Conservation (phyloP, 1,284 basidiomycete genomes). For the Tilletia walkeri region DNA sequence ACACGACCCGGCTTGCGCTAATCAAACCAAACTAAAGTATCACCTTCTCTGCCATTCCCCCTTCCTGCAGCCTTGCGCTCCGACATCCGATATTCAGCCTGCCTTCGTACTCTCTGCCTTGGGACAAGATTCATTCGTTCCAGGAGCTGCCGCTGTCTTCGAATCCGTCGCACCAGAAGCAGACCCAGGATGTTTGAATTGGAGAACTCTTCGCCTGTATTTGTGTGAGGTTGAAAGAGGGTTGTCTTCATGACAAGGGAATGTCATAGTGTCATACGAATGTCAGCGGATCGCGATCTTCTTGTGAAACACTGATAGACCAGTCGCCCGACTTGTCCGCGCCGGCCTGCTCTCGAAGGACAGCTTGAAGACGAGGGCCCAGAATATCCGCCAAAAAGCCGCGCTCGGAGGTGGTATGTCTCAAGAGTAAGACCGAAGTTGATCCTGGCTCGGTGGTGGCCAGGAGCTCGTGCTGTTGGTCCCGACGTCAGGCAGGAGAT, state of each 20-base stretch:
- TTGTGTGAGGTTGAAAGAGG: not conserved
- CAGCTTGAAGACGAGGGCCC: not conserved
- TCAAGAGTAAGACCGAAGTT: conserved; percentile 46
- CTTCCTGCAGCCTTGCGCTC: no score
- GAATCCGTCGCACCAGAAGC: no score
- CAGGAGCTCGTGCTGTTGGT: conserved; percentile 49
- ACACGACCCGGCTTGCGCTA: no score
- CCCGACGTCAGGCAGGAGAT: not conserved
- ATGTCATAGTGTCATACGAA: not conserved
- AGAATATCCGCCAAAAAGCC: conserved; percentile 1
- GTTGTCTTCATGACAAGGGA: not conserved
- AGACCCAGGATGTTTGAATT: no score
- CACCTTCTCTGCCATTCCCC: no score
- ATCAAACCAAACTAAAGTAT: no score
- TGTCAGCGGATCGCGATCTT: not conserved
- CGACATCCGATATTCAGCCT: no score
- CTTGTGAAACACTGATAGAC: not conserved
- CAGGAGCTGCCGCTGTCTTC: no score
- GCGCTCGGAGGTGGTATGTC: conserved; percentile 53
- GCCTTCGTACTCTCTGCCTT: no score
- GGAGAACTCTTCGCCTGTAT: not conserved
- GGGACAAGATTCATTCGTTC: no score
- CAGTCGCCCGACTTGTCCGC: not conserved
- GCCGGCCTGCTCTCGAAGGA: not conserved
- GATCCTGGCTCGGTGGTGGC: conserved; percentile 42